A percentile compares a stretch with the other conserved stretches of the same genome.
Evolutionary conservation across 2,329 filamentous ascomycete genomes (phyloP).

Genomic region (Pseudomassariella vexata): DNA sequence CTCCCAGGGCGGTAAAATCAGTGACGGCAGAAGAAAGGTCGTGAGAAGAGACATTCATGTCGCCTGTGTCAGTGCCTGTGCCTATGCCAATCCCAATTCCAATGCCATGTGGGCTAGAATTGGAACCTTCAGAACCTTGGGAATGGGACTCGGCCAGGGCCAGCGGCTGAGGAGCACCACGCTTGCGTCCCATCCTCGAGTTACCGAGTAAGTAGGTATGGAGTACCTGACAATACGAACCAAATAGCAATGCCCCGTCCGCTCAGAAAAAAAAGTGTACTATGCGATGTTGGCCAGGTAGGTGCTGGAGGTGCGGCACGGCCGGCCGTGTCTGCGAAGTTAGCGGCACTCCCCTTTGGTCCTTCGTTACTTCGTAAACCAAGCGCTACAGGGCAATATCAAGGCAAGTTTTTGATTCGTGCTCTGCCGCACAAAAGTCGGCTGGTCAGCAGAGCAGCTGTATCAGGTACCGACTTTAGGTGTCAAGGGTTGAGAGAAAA

Average conservation of each 20-base stretch:
- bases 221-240: too few relatives aligned
- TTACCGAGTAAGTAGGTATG: too few relatives aligned
- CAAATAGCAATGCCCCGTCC: too few relatives aligned
- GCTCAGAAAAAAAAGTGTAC: too few relatives aligned
- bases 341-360: slow-evolving; percentile 9
- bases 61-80: too few relatives aligned
- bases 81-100: too few relatives aligned
- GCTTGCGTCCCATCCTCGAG: slow-evolving; percentile 57
- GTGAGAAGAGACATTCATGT: slow-evolving; percentile 13
- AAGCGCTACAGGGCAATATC: slow-evolving; percentile 19
- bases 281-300: too few relatives aligned
- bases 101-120: background rate
- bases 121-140: slow-evolving; percentile 23
- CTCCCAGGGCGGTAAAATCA: slow-evolving; percentile 2
- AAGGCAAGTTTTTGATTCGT: slow-evolving; percentile 25
- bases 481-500: slow-evolving; percentile 23
- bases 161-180: slow-evolving; percentile 53
- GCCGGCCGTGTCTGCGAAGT: too few relatives aligned
- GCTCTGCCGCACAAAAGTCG: slow-evolving; percentile 25
- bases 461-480: slow-evolving; percentile 21
- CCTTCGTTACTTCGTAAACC: slow-evolving; percentile 13
- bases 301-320: too few relatives aligned
- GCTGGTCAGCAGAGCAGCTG: slow-evolving; percentile 22
- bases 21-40: slow-evolving; percentile 4
- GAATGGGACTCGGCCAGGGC: slow-evolving; percentile 38